Evolutionary conservation across 1,284 basidiomycete species (phyloP), one percentile per base, ranked within the genome.

Genomic region (Neolentinus lepideus): DNA sequence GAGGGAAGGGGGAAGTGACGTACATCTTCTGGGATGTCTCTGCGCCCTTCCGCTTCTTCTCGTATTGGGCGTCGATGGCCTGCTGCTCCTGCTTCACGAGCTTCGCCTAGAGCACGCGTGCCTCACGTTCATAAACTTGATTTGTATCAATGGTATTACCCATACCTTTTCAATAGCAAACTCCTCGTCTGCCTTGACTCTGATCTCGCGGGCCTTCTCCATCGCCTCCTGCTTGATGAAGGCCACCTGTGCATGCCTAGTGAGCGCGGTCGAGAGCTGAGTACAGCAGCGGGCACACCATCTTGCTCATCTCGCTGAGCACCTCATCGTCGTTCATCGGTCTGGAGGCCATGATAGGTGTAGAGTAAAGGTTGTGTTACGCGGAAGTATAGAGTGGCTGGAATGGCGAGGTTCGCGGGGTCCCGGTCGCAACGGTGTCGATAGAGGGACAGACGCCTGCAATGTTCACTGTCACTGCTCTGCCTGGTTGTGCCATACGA

Each of bases 281-380:
- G 16, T 3, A 21, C 27, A 46, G 38, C 21, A 19, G 45, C 6
- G 26, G 27, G 70, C 79, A 56, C 53, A 94, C 95, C 95, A 98
- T 98, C 86, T 98, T 98, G 79, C 94, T 97, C 92, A 98, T 94
- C 81, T 98, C 95, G 65, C 77, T 90, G 68, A 94, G 79, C 36
- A 98, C 95, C 75, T 98, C 95, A 66, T 96, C 94, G 68, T 98
- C 96, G 69, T 95, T 96, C 62, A 98, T 78, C 22, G 94, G 85
- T 62, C 86, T 75, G 54, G 73, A 67, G 52, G 81, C 73, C 83
- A 85, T 88, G 50, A 57, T 71, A 59, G 11, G 19, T 54, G n/a
- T n/a, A n/a, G n/a, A n/a, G n/a, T n/a, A n/a, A n/a, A n/a, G 50
- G 45, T 25, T 11, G 45, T 47, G 9, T 9, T 16, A 16, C 9